phyloP scores from a whole-genome alignment of 768 basidiomycete genomes.

The Amyloporia xantha region DNA sequence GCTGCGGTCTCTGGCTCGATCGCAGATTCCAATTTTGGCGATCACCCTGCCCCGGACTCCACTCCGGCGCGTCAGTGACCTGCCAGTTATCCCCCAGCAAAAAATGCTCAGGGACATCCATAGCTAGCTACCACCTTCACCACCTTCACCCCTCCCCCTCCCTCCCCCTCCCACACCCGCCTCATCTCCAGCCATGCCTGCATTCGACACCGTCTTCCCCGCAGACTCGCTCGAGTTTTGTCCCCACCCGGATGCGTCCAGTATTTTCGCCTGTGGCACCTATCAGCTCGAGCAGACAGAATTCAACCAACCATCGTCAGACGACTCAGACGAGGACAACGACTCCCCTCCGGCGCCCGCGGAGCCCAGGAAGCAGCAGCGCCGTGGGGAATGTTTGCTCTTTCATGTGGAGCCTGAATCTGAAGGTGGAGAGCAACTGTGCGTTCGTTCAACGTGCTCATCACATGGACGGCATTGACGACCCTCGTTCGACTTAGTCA shows the following conservation, averaged over 20 bases:
- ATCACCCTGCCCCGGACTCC: too few relatives aligned
- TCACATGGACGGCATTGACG: too few relatives aligned
- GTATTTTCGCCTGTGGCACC: constrained; percentile 84
- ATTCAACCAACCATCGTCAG: not conserved
- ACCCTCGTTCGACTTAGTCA: constrained; percentile 37
- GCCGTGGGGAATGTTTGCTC: constrained; percentile 71
- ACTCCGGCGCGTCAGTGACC: too few relatives aligned
- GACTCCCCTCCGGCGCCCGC: not conserved
- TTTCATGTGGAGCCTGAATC: constrained; percentile 42
- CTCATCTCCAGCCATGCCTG: constrained; percentile 4
- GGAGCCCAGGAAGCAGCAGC: constrained; percentile 26
- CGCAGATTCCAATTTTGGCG: too few relatives aligned
- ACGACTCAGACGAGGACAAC: constrained; percentile 5
- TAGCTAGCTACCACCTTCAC: too few relatives aligned
- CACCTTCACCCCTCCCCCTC: not conserved
- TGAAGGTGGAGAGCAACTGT: constrained; percentile 31
- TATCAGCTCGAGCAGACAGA: constrained; percentile 62
- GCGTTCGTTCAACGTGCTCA: too few relatives aligned
- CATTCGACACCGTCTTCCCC: constrained; percentile 67
- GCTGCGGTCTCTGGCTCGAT: too few relatives aligned
- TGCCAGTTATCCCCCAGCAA: too few relatives aligned
- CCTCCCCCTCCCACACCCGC: not conserved
- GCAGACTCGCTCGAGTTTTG: constrained; percentile 93
- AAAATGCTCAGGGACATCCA: too few relatives aligned
- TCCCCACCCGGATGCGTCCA: constrained; percentile 49